A percentile compares a stretch with the other conserved stretches of the same genome.
phyloP scores from a whole-genome alignment of 495 filamentous ascomycete genomes.

The Tuber calosporum region DNA sequence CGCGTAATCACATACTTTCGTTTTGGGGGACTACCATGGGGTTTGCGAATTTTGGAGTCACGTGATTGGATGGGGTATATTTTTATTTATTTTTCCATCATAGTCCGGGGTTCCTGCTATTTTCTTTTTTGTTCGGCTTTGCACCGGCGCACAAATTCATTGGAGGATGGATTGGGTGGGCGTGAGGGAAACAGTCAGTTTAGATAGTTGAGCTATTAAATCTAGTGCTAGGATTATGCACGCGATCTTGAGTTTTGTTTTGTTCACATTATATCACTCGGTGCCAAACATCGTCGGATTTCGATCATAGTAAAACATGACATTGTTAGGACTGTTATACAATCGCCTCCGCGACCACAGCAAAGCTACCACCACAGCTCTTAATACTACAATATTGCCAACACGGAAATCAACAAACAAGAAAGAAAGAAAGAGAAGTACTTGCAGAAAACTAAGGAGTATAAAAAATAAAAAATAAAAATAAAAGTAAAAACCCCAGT shows the following conservation, averaged over 20 bases:
- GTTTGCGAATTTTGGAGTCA: constrained; percentile 3
- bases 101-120: background rate
- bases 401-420: background rate
- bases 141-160: background rate
- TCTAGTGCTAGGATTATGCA: background rate
- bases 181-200: background rate
- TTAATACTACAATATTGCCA: background rate
- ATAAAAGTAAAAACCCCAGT: background rate
- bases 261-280: background rate
- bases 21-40: background rate
- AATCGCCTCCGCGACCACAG: background rate
- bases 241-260: background rate
- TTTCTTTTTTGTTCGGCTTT: background rate
- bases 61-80: background rate
- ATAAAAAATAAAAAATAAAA: background rate
- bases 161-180: background rate
- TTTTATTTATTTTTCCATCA: background rate
- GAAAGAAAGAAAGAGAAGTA: background rate
- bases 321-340: background rate
- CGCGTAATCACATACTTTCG: background rate
- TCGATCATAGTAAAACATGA: background rate
- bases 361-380: background rate
- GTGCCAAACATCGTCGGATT: background rate
- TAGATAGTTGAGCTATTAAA: background rate
- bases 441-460: background rate